These are phyloP conservation scores for Neurospora pannonica DNA, from an alignment of 495 filamentous ascomycete species.

Conservation along the genomic window DNA sequence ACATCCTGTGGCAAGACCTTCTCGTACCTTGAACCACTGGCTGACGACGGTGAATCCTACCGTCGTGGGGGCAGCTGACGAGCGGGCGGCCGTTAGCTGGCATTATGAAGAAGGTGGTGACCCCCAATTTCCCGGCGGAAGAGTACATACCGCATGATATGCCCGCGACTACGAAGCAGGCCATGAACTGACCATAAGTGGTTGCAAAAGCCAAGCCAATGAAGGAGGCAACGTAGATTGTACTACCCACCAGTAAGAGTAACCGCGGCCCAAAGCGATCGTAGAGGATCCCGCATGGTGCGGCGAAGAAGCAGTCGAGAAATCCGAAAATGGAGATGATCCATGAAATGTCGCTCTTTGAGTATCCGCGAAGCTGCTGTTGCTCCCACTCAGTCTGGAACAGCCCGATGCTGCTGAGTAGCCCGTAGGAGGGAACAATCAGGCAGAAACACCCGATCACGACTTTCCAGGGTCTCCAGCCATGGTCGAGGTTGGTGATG, in stretches of 20 bases:
- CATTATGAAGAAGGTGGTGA: background rate
- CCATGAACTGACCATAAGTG: conserved; percentile 20
- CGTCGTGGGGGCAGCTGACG: conserved; percentile 16
- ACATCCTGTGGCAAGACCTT: conserved; percentile 16
- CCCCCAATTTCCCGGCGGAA: background rate
- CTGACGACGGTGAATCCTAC: conserved; percentile 16
- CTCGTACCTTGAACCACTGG: conserved; percentile 19
- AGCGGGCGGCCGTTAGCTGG: background rate
- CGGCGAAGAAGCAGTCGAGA: conserved; percentile 15
- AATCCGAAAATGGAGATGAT: conserved; percentile 25
- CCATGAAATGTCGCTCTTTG: conserved; percentile 17
- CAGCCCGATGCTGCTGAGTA: conserved; percentile 20
- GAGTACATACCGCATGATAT: conserved; percentile 11
- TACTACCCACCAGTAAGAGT: conserved; percentile 12
- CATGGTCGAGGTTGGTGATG: conserved; percentile 1
- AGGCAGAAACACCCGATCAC: conserved; percentile 19
- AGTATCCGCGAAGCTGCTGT: conserved; percentile 9
- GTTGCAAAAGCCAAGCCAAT: conserved; percentile 17
- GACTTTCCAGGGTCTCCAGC: conserved; percentile 17
- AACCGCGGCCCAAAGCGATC: conserved; percentile 11
- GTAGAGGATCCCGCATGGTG: conserved; percentile 12
- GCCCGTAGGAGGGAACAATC: conserved; percentile 17
- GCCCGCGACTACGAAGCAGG: conserved; percentile 16
- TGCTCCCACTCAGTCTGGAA: conserved; percentile 21
- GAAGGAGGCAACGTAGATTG: conserved; percentile 13